These are phyloP conservation scores for Barbarea vulgaris DNA, from an alignment of 345 rosid genomes.

Conservation along the genomic window DNA sequence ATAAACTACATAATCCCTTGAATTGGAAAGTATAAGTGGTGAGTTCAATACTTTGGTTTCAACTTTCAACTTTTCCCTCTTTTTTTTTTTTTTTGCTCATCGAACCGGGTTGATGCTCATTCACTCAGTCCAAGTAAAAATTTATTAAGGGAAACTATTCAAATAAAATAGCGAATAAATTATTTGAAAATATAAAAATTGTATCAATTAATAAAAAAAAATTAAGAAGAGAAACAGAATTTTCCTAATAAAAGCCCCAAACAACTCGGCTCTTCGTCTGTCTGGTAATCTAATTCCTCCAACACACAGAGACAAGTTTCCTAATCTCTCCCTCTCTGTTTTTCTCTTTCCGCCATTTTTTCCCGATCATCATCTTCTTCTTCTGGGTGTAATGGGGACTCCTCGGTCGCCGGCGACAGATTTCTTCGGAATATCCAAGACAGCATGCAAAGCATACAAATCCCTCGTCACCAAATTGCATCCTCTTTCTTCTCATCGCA, in stretches of 20 bases:
- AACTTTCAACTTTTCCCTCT: too few species aligned
- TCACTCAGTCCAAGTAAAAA: background rate
- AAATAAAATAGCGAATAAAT: background rate
- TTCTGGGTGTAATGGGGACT: constrained; percentile 43
- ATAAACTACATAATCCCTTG: background rate
- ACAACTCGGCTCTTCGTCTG: constrained; percentile 38
- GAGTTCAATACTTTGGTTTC: background rate
- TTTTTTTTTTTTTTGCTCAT: too few species aligned
- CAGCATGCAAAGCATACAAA: constrained; percentile 63
- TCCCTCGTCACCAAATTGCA: constrained; percentile 58
- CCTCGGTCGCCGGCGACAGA: constrained; percentile 47
- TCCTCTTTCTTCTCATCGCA: constrained; percentile 43
- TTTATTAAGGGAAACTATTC: background rate
- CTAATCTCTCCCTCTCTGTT: constrained; percentile 11
- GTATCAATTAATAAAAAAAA: background rate
- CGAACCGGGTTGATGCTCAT: background rate
- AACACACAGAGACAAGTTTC: constrained; percentile 21
- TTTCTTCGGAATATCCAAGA: constrained; percentile 46
- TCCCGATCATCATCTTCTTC: constrained; percentile 3
- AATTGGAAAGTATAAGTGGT: background rate
- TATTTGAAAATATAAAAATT: background rate
- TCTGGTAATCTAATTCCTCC: constrained; percentile 25
- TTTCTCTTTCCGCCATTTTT: constrained; percentile 9
- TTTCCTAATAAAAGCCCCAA: constrained; percentile 40
- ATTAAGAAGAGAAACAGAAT: constrained; percentile 13